phyloP scores from a whole-genome alignment of 768 basidiomycete genomes.

The Strobilomyces dryophilus region DNA sequence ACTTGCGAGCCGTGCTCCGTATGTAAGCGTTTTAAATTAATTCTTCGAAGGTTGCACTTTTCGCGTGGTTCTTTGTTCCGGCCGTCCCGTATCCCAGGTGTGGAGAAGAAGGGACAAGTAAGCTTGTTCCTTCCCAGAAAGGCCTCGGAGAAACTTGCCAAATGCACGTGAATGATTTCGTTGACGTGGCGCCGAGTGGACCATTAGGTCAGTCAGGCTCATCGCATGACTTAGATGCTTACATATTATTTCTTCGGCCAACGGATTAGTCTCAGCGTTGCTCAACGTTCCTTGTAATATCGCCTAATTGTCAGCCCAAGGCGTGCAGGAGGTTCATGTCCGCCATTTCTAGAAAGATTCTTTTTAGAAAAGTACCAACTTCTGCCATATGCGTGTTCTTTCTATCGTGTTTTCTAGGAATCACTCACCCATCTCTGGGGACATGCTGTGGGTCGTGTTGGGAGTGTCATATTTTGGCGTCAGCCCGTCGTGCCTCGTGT shows the following conservation, averaged over 20 bases:
- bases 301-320: slow-evolving; percentile 19
- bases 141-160: slow-evolving; percentile 11
- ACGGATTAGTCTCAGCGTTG: slow-evolving; percentile 7
- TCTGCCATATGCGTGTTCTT: slow-evolving; percentile 14
- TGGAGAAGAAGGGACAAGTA: not conserved
- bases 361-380: slow-evolving; percentile 16
- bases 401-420: slow-evolving; percentile 23
- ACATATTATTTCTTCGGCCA: not conserved
- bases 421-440: slow-evolving; percentile 9
- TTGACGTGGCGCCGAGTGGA: slow-evolving; percentile 5
- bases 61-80: slow-evolving; percentile 13
- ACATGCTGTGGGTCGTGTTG: slow-evolving; percentile 7
- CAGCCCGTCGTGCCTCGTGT: slow-evolving; percentile 15
- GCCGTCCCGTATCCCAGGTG: slow-evolving; percentile 5
- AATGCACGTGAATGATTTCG: slow-evolving; percentile 1
- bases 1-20: no score
- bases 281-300: slow-evolving; percentile 22
- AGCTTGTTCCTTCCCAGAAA: not conserved
- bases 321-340: slow-evolving; percentile 28
- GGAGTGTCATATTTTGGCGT: slow-evolving; percentile 11
- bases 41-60: not conserved
- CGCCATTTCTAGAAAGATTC: slow-evolving; percentile 22
- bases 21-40: not conserved
- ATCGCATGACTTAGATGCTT: not conserved
- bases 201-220: not conserved